Evolutionary conservation across 371 early-diverging fungal species (phyloP), one percentile per base, ranked within the genome.

Genomic region (Mortierella sp.): DNA sequence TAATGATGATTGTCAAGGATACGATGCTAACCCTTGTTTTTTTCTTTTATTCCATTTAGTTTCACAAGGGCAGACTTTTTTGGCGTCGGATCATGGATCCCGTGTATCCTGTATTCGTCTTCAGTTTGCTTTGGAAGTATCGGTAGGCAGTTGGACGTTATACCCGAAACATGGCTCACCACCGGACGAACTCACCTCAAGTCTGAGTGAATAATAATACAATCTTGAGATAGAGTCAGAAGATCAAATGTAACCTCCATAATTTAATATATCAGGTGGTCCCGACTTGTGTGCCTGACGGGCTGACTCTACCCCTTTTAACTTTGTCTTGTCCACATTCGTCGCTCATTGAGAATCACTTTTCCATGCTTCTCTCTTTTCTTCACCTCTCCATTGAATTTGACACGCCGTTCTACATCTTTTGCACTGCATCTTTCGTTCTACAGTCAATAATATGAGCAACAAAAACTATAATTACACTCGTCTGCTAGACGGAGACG

Each of bases 21-120:
- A 28, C 9, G 10, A 54, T 26, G 22, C 22, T 70, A 9, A 62
- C 64, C 30, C 20, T 72, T 55, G 26, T 60, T 60, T 60, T 5
- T 10, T 37, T 37, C 4, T 62, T 43, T 10, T 24, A 55, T 43
- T 32, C 66, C 54, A 32, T 52, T 2, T 74, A 85, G 85, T 71
- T 87, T 87, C 74, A 88, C 89, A 9, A 72, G 87, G 66, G 88
- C 88, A 32, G 89, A 90, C 81, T 89, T 88, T 78, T 86, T 85
- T 58, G 90, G 91, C 26, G 85, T 90, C 10, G 78, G 88, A 32
- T 87, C 88, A 28, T 90, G 91, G 91, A 86, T 90, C 32, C 91
- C 91, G 0, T 87, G 86, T 64, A 88, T 89, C 39, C 73, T 90
- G 8, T 90, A 86, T 67, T 86, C 89, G 45, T 88, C 87, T 11